A percentile compares a stretch with the other conserved stretches of the same genome.
Evolutionary conservation across 1,139 yeast genomes (phyloP).

Genomic region (Yamadazyma epiphylla): DNA sequence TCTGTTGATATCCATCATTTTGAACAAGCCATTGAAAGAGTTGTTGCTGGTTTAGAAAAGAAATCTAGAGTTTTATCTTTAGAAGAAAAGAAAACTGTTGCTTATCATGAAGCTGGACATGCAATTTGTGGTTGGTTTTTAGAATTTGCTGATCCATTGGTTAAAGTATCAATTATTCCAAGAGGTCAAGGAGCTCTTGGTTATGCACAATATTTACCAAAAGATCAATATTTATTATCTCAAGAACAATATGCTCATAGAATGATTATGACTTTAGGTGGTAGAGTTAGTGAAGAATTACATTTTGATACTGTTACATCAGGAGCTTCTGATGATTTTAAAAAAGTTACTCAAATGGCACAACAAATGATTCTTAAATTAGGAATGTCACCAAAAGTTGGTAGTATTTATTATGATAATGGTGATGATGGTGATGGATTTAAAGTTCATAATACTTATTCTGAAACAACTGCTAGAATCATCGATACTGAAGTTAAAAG

Average conservation of each 20-base stretch:
- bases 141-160: constrained; percentile 69
- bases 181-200: constrained; percentile 85
- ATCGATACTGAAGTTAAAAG: constrained; percentile 67
- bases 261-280: constrained; percentile 80
- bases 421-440: constrained; percentile 41
- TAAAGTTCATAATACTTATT: constrained; percentile 65
- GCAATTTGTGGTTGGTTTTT: constrained; percentile 79
- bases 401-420: constrained; percentile 51
- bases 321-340: constrained; percentile 81
- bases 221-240: constrained; percentile 65
- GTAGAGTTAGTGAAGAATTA: constrained; percentile 74
- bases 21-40: constrained; percentile 79
- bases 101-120: constrained; percentile 83
- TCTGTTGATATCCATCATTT: constrained; percentile 60
- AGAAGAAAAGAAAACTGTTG: constrained; percentile 70
- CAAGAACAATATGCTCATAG: constrained; percentile 66
- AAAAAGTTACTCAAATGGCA: constrained; percentile 75
- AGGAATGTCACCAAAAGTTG: constrained; percentile 73
- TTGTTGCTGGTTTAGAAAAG: constrained; percentile 76
- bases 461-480: constrained; percentile 62
- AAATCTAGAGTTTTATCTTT: constrained; percentile 66
- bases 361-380: constrained; percentile 71
- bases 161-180: constrained; percentile 79
- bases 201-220: constrained; percentile 79
- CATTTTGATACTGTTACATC: constrained; percentile 76